Evolutionary conservation across 2,329 filamentous ascomycete genomes (phyloP), one percentile per base, ranked within the genome.

Genomic region (Xylariaceae sp.): DNA sequence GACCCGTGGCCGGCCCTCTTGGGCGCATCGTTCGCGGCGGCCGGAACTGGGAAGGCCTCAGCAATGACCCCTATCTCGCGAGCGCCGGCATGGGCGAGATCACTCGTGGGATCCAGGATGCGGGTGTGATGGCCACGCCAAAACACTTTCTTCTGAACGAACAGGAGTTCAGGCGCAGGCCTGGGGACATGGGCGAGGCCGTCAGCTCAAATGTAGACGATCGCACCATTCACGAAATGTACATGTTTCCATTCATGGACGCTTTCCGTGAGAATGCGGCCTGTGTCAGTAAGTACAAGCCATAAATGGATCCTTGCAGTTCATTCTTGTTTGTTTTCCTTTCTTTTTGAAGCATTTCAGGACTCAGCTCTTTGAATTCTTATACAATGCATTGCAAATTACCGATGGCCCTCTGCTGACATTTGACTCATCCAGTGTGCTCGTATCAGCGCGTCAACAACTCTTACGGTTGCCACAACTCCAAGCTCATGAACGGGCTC

Each of bases 31-130:
- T 88, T 1, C 86, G 85, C 15, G 89, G 88, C n/a, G 89, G 89
- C 1, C 75, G 89, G 41, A 91, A 90, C 51, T 95, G 89, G 88
- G 89, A 95, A 62, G 87, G 86, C 0, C 94, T 94, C 53, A 87
- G 87, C 1, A 70, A 85, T 0, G 89, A 95, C 56, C 89, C 89
- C 0, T 88, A 91, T 34, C 70, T 95, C 0, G 85, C 90, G 59
- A 89, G 83, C 12, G 71, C 90, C 32, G 87, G 83, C 7, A 83
- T 85, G 3, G 83, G 82, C 3, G 72, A 86, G 63, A 90, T 85
- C 0, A 85, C 94, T 55, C 77, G 72, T 37, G 89, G 87, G 2
- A 75, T 76, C 24, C 73, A 76, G 54, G 66, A 64, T 28, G 63
- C 74, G 50, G 69, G 71, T 3, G 66, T 76, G 44, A 76, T 76